These are phyloP conservation scores for Raphidocelis subcapitata DNA, from an alignment of 139 green algal species.

Conservation along the genomic window DNA sequence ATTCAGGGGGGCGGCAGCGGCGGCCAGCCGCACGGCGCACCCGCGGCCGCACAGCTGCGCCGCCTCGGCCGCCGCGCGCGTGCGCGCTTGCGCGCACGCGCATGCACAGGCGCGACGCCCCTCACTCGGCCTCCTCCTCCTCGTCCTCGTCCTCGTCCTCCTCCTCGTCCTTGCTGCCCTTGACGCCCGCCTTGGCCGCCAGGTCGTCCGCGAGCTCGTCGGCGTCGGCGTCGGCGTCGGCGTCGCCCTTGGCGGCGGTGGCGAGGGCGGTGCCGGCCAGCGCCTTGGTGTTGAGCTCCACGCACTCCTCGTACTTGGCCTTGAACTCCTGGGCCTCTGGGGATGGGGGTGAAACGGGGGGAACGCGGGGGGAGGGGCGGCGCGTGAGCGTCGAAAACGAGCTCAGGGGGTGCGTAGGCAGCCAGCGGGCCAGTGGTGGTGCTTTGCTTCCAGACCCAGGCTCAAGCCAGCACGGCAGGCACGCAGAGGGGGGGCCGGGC, in stretches of 20 bases:
- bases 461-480: neutral
- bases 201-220: constrained; percentile 42
- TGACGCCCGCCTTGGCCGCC: constrained; percentile 32
- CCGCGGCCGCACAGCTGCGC: no score
- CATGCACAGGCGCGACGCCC: no score
- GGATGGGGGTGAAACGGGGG: no score
- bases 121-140: no score
- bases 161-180: constrained; percentile 3
- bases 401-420: neutral
- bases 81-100: no score
- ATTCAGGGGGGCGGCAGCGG: no score
- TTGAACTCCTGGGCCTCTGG: constrained; percentile 84
- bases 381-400: neutral
- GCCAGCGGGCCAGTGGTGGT: neutral
- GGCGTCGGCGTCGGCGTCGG: constrained; percentile 29
- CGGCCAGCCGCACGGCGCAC: no score
- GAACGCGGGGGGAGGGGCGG: no score
- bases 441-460: neutral
- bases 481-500: neutral
- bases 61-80: no score
- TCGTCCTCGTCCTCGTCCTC: no score
- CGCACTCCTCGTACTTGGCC: constrained; percentile 71
- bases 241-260: constrained; percentile 14
- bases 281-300: constrained; percentile 60
- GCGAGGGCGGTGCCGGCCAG: constrained; percentile 21